Percentiles rank a stretch among this genome's conserved stretches.
Conservation (phyloP, 2,329 filamentous ascomycete species). For the Cytospora piceicola region DNA sequence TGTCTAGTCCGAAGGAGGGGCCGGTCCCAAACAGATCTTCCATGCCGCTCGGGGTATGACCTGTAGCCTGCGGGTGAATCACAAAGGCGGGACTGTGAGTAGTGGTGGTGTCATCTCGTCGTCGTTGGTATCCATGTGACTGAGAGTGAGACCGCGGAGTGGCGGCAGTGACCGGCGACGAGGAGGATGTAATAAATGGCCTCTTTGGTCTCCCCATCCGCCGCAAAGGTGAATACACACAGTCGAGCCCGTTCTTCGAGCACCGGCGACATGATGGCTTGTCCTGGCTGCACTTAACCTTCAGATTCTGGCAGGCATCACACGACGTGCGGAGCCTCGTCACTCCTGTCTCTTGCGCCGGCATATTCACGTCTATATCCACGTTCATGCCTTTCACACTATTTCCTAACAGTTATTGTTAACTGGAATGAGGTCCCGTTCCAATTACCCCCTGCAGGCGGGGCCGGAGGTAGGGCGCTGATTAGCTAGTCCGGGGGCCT, state of each 20-base stretch:
- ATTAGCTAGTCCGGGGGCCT: no score
- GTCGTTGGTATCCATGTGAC: background rate
- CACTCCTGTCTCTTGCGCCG: background rate
- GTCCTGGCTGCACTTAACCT: constrained; percentile 10
- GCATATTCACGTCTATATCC: no score
- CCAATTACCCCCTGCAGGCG: no score
- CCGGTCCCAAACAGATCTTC: background rate
- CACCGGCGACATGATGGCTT: constrained; percentile 2
- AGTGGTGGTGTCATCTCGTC: background rate
- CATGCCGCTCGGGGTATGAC: background rate
- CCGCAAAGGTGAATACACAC: background rate
- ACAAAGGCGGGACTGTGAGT: background rate
- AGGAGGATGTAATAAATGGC: background rate
- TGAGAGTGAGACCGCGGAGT: background rate
- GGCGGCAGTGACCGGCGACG: background rate
- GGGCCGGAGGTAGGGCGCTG: no score
- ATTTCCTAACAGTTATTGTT: no score
- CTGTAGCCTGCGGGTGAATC: background rate
- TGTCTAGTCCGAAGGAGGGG: background rate
- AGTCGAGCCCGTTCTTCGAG: background rate
- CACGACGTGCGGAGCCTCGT: constrained; percentile 3
- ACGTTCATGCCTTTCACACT: no score
- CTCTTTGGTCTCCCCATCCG: constrained; percentile 3
- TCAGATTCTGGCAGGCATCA: constrained; percentile 1
- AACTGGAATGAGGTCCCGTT: no score